Evolutionary conservation across 1,284 basidiomycete species (phyloP).

Genomic region (Malassezia furfur): DNA sequence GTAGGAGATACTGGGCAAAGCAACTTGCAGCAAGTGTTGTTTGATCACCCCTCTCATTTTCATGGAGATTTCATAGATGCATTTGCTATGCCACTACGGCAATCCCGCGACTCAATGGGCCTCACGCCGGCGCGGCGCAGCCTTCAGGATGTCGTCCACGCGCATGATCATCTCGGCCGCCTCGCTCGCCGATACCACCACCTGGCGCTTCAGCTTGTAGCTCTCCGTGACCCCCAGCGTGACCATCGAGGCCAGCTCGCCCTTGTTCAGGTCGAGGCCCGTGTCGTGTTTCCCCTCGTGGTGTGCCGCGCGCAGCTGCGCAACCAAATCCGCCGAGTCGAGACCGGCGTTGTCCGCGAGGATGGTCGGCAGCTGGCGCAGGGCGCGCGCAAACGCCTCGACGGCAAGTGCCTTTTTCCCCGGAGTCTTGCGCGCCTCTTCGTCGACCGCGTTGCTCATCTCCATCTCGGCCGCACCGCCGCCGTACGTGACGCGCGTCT

Average conservation of each 20-base stretch:
- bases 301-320: conserved; percentile 81
- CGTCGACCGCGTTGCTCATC: conserved; percentile 90
- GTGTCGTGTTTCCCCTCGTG: conserved; percentile 76
- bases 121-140: conserved; percentile 57
- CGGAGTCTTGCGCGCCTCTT: conserved; percentile 69
- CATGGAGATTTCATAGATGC: background rate
- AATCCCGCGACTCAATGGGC: conserved; percentile 38
- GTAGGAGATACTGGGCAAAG: background rate
- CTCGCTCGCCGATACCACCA: conserved; percentile 85
- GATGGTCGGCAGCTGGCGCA: conserved; percentile 81
- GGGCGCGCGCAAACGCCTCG: conserved; percentile 77
- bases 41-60: background rate
- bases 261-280: conserved; percentile 83
- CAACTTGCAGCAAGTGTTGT: background rate
- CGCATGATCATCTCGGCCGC: conserved; percentile 97
- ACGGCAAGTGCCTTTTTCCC: conserved; percentile 95
- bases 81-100: background rate
- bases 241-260: conserved; percentile 76
- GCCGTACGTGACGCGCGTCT: conserved; percentile 84
- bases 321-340: conserved; percentile 90
- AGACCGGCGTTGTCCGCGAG: conserved; percentile 95
- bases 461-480: conserved; percentile 97
- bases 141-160: conserved; percentile 59
- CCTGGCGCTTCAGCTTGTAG: conserved; percentile 93
- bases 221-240: conserved; percentile 83